These are phyloP conservation scores for Colletotrichum noveboracense DNA, from an alignment of 2,329 filamentous ascomycete species.

Conservation along the genomic window DNA sequence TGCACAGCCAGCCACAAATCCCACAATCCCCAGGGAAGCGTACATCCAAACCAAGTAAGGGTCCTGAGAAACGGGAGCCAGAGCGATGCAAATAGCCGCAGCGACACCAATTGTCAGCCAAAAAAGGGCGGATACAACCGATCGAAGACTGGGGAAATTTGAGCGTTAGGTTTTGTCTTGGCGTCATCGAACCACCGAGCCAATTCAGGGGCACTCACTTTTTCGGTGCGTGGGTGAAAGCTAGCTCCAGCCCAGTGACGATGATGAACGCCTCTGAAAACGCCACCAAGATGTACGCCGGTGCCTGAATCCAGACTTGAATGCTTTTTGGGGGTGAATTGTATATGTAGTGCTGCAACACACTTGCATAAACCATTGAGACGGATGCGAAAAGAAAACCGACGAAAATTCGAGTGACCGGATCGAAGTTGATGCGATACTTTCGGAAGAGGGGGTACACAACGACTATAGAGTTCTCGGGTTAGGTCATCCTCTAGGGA, in stretches of 20 bases:
- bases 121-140: constrained; percentile 17
- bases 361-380: constrained; percentile 27
- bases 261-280: constrained; percentile 67
- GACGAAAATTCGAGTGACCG: constrained; percentile 25
- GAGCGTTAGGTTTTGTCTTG: constrained; percentile 33
- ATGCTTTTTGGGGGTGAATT: constrained; percentile 36
- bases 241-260: constrained; percentile 74
- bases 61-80: constrained; percentile 68
- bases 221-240: constrained; percentile 72
- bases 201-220: constrained; percentile 51
- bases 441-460: constrained; percentile 26
- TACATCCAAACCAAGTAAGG: constrained; percentile 74
- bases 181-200: constrained; percentile 61
- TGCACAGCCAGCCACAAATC: constrained; percentile 50
- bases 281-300: constrained; percentile 63
- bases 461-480: neutral
- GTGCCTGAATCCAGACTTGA: constrained; percentile 57
- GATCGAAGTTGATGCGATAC: constrained; percentile 25
- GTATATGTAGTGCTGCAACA: constrained; percentile 26
- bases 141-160: neutral
- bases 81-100: constrained; percentile 48
- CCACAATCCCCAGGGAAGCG: constrained; percentile 55
- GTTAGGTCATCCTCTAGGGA: neutral
- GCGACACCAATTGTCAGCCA: constrained; percentile 61
- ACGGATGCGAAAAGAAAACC: constrained; percentile 27